These are phyloP conservation scores for Podospora anserina DNA, from an alignment of 495 filamentous ascomycete species.

Conservation along the genomic window DNA sequence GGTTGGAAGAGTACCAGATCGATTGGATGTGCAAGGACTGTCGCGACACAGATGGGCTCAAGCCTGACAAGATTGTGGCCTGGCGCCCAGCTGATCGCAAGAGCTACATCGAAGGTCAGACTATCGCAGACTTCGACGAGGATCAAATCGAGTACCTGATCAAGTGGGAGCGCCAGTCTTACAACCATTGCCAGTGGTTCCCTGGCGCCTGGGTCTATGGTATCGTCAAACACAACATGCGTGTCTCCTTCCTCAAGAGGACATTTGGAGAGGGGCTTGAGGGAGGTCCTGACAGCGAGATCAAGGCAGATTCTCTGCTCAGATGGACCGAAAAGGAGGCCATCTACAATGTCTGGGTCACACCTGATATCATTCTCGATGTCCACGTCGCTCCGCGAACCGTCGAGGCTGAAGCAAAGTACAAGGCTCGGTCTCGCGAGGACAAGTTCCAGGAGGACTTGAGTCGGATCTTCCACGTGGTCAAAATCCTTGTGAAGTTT, in stretches of 20 bases:
- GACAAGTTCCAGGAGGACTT: constrained; percentile 63
- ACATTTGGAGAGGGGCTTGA: constrained; percentile 48
- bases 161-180: constrained; percentile 78
- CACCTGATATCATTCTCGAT: constrained; percentile 83
- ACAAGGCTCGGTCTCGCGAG: constrained; percentile 29
- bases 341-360: constrained; percentile 76
- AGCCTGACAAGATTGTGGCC: constrained; percentile 71
- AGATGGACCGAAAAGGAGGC: constrained; percentile 74
- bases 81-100: constrained; percentile 70
- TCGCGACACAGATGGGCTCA: constrained; percentile 46
- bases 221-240: constrained; percentile 58
- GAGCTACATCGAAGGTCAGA: constrained; percentile 45
- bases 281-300: constrained; percentile 18
- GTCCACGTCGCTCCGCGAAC: constrained; percentile 49
- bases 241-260: constrained; percentile 69
- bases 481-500: constrained; percentile 78
- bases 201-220: constrained; percentile 87
- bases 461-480: constrained; percentile 63
- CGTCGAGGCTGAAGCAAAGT: constrained; percentile 46
- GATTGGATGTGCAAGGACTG: constrained; percentile 80
- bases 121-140: constrained; percentile 51
- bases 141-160: constrained; percentile 84
- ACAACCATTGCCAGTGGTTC: constrained; percentile 78
- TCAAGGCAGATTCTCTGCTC: constrained; percentile 45
- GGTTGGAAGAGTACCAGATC: constrained; percentile 55